Base-by-base conservation (phyloP, 2,329 filamentous ascomycete genomes). In the Ophiostoma himal-ulmi region DNA sequence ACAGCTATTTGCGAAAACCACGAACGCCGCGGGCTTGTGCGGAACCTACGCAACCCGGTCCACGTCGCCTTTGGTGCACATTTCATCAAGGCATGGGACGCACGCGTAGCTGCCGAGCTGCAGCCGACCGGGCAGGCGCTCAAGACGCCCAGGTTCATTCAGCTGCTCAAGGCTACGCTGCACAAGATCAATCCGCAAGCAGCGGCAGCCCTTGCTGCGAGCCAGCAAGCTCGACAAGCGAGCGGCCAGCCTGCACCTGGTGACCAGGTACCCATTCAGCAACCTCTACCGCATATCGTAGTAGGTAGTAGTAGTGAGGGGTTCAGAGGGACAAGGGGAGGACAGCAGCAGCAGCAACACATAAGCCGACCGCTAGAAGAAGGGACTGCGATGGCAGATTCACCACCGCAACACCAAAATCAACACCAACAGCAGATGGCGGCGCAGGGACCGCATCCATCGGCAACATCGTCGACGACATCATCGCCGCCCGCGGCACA, bases 81-180 rank as follows among this genome's bases (percentile, higher is more conserved):
- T 22, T 85, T 90, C 57, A 78, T 90, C 71, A 88, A 87, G 74
- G 87, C 87, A 0, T 90, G 88, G 88, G 83, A 85, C 62, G 85
- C 84, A 2, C 83, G 84, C 70, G 83, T 84, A 74, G 79, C 81
- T 1, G 83, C 83, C 14, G 81, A 83, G 73, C 36, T 39, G 20
- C 73, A 78, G 5, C 79, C 80, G 68, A 77, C 79, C 7, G 85
- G 85, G 0, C 81, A 80, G 39, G 76, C 79, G 1, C 72, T 82
- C 2, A 74, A 78, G 20, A 78, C 79, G 14, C 85, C 85, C 2
- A 78, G 76, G 64, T 83, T 86, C 72, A 83, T 88, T 69, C 78
- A 76, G 2, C 73, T 81, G 62, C 78, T 88, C 73, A 79, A 81
- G n/a, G 82, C 83, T 69, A 79, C 81, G 20, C 78, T 77, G 64